A percentile compares a stretch with the other conserved stretches of the same genome.
Evolutionary conservation across 345 rosid species (phyloP).

Genomic region (Bruguiera gymnorhiza): DNA sequence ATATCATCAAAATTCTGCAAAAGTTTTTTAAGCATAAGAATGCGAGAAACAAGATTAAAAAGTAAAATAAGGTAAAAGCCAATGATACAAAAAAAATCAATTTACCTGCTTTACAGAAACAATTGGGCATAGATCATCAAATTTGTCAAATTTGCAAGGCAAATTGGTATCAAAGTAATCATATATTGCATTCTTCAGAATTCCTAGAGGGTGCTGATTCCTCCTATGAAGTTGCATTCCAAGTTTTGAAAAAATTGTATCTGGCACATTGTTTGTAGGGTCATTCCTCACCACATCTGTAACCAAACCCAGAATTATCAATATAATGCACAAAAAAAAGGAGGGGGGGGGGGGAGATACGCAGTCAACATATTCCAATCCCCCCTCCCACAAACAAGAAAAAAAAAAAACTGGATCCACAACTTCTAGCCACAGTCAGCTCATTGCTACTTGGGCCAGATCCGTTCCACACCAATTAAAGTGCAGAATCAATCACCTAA

Average conservation of each 20-base stretch:
- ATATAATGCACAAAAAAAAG: neutral
- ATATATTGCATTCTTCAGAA: constrained; percentile 77
- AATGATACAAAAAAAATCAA: neutral
- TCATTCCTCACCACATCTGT: constrained; percentile 91
- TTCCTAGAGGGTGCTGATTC: constrained; percentile 81
- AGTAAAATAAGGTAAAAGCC: too few relatives aligned
- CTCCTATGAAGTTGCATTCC: constrained; percentile 86
- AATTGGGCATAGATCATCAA: constrained; percentile 84
- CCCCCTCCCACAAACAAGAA: neutral
- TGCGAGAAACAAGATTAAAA: neutral
- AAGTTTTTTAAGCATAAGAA: too few relatives aligned
- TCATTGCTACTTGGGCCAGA: neutral
- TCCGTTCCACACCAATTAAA: too few relatives aligned
- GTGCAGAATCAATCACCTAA: too few relatives aligned
- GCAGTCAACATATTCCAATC: too few relatives aligned
- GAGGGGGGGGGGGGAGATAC: too few relatives aligned
- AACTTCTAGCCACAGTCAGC: neutral
- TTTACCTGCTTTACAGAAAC: constrained; percentile 83
- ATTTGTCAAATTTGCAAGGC: constrained; percentile 55
- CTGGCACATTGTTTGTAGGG: constrained; percentile 91
- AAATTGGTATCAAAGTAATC: constrained; percentile 79
- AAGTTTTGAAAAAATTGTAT: constrained; percentile 73
- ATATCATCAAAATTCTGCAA: constrained; percentile 96
- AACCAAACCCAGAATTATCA: constrained; percentile 16
- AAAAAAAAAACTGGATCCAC: neutral